Evolutionary conservation across 495 filamentous ascomycete species (phyloP).

Genomic region (Talaromyces borbonicus): DNA sequence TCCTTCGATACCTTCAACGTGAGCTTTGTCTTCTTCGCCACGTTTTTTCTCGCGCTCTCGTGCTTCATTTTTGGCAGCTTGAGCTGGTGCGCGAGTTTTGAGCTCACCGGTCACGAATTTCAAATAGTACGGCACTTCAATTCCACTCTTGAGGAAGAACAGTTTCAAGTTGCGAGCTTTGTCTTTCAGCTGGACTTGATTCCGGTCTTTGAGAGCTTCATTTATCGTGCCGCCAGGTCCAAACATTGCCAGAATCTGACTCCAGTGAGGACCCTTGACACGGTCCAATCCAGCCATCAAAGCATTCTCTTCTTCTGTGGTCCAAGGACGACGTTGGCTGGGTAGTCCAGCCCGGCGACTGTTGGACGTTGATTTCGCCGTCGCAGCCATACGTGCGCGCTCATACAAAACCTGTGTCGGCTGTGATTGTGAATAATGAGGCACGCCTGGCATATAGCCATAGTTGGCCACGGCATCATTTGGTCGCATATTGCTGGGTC

Average conservation of each 20-base stretch:
- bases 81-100: constrained; percentile 78
- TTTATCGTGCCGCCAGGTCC: constrained; percentile 74
- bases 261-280: constrained; percentile 93
- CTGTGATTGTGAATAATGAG: constrained; percentile 58
- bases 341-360: constrained; percentile 66
- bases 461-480: constrained; percentile 32
- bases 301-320: constrained; percentile 81
- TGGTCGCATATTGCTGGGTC: constrained; percentile 22
- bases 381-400: constrained; percentile 69
- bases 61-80: constrained; percentile 72
- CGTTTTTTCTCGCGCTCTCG: constrained; percentile 58
- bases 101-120: constrained; percentile 88
- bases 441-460: constrained; percentile 42
- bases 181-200: constrained; percentile 92
- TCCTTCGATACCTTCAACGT: constrained; percentile 60
- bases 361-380: constrained; percentile 66
- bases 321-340: constrained; percentile 83
- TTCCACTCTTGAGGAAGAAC: constrained; percentile 88
- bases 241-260: constrained; percentile 84
- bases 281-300: constrained; percentile 86
- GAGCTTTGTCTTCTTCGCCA: constrained; percentile 60
- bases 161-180: constrained; percentile 92
- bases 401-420: constrained; percentile 75
- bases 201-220: constrained; percentile 81
- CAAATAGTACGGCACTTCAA: constrained; percentile 86